Evolutionary conservation across 768 basidiomycete genomes (phyloP).

Genomic region (Mycena galericulata): DNA sequence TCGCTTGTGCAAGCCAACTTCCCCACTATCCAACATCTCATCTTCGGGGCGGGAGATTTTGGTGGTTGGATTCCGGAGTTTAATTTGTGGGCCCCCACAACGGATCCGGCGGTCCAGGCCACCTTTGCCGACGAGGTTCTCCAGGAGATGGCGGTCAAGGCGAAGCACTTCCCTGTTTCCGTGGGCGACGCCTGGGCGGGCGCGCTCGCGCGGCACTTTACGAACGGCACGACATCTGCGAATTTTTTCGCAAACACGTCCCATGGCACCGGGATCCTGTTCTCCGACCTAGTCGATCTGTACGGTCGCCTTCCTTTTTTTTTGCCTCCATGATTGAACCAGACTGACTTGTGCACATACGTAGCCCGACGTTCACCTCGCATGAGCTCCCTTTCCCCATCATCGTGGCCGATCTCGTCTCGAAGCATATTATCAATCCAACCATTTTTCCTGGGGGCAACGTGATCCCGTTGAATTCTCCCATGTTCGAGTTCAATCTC

Average conservation of each 20-base stretch:
- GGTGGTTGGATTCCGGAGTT: conserved; percentile 49
- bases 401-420: conserved; percentile 43
- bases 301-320: conserved; percentile 34
- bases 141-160: conserved; percentile 42
- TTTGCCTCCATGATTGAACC: not conserved
- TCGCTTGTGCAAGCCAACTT: conserved; percentile 57
- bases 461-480: conserved; percentile 34
- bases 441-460: conserved; percentile 38
- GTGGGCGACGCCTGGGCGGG: conserved; percentile 34
- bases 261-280: conserved; percentile 50
- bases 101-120: conserved; percentile 36
- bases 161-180: conserved; percentile 51
- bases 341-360: conserved; percentile 8
- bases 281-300: conserved; percentile 49
- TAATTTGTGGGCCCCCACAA: conserved; percentile 17
- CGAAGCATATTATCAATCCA: conserved; percentile 42
- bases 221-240: conserved; percentile 48
- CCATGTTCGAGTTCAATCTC: conserved; percentile 51
- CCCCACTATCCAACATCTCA: conserved; percentile 52
- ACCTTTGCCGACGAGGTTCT: conserved; percentile 35
- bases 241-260: conserved; percentile 43
- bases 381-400: conserved; percentile 55
- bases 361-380: conserved; percentile 47
- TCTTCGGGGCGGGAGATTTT: conserved; percentile 46
- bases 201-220: conserved; percentile 33